Conservation (phyloP, 2,329 filamentous ascomycete species). For the Penicillium brevicompactum region DNA sequence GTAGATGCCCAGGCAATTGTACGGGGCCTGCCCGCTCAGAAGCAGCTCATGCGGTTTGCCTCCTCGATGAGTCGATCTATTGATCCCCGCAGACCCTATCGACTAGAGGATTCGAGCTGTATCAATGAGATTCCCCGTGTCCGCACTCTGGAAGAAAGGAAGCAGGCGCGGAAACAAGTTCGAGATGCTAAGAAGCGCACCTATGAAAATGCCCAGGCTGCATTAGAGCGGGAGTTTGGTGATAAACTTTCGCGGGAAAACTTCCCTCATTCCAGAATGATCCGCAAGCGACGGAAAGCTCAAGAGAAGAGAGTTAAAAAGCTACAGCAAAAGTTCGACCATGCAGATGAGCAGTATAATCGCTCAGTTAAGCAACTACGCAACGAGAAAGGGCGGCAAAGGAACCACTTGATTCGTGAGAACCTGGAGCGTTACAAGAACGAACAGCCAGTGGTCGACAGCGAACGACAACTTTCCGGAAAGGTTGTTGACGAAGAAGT, state of each 20-base stretch:
- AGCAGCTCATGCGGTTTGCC: too few species aligned
- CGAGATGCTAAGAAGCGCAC: conserved; percentile 19
- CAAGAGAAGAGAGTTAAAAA: conserved; percentile 12
- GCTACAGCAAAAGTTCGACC: conserved; percentile 13
- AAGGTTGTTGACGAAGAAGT: conserved; percentile 28
- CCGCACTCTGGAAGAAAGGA: too few species aligned
- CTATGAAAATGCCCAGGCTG: conserved; percentile 17
- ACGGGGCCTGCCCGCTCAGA: too few species aligned
- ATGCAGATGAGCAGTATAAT: conserved; percentile 15
- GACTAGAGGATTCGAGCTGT: too few species aligned
- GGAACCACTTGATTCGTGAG: conserved; percentile 23
- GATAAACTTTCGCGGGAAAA: conserved; percentile 3
- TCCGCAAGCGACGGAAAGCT: conserved; percentile 10
- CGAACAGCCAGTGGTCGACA: conserved; percentile 31
- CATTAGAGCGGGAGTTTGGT: conserved; percentile 13
- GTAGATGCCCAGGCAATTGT: too few species aligned
- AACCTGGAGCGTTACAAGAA: conserved; percentile 31
- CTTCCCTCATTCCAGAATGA: neutral
- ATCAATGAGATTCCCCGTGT: too few species aligned
- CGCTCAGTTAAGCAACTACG: conserved; percentile 14
- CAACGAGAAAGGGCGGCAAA: conserved; percentile 24
- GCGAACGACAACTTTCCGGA: conserved; percentile 25
- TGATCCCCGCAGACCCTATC: too few species aligned
- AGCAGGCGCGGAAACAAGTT: too few species aligned
- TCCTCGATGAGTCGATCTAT: too few species aligned